phyloP scores from a whole-genome alignment of 2,329 filamentous ascomycete genomes.

The Penicillium sp. region DNA sequence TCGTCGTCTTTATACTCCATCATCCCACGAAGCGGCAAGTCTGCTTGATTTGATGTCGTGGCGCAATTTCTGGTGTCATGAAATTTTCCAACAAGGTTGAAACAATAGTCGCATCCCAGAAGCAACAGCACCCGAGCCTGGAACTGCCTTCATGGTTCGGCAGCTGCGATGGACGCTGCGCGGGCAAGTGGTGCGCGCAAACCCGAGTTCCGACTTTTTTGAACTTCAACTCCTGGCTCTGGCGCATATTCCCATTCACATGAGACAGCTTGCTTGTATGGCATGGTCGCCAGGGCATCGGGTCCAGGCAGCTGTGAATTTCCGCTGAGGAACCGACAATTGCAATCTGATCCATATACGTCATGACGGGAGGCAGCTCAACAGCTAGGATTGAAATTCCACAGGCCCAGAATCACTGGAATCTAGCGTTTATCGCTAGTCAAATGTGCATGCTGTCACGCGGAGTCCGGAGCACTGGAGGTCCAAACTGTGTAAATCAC shows the following conservation, averaged over 20 bases:
- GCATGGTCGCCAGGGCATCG: slow-evolving; percentile 1
- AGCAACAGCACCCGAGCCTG: neutral
- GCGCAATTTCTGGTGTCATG: slow-evolving; percentile 7
- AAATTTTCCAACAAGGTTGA: slow-evolving; percentile 4
- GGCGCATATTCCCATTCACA: neutral
- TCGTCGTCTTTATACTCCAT: slow-evolving; percentile 13
- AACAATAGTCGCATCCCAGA: slow-evolving; percentile 4
- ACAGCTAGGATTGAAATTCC: slow-evolving; percentile 20
- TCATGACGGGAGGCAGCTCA: slow-evolving; percentile 17
- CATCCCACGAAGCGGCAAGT: slow-evolving; percentile 3
- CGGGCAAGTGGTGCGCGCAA: slow-evolving; percentile 3
- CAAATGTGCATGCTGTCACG: neutral
- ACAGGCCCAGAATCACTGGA: neutral
- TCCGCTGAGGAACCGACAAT: slow-evolving; percentile 11
- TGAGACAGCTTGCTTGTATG: neutral
- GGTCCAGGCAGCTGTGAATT: slow-evolving; percentile 11
- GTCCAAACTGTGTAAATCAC: too few relatives aligned
- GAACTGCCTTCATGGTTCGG: slow-evolving; percentile 12
- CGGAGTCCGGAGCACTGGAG: neutral
- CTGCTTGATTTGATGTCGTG: neutral
- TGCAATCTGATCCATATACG: slow-evolving; percentile 25
- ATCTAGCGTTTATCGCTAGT: neutral
- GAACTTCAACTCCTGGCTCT: neutral
- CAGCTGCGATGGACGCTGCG: slow-evolving; percentile 10
- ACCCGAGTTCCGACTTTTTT: neutral